A percentile compares a stretch with the other conserved stretches of the same genome.
Conservation (phyloP, 495 filamentous ascomycete genomes). For the Glarea lozoyensis region DNA sequence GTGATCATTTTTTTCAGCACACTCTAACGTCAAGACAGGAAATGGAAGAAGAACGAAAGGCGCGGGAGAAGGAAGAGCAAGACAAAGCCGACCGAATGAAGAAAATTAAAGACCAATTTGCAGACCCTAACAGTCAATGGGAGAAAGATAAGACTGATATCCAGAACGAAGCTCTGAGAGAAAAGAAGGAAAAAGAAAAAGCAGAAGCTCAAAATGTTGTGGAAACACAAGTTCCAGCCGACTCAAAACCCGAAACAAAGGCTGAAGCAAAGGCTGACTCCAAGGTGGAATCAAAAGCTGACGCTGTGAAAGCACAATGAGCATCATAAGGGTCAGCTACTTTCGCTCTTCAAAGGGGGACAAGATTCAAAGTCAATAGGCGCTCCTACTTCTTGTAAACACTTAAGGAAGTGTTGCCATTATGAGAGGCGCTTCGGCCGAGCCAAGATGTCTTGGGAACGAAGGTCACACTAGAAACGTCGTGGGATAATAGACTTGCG, state of each 20-base stretch:
- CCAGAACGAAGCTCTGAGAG: conserved; percentile 49
- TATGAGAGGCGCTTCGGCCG: not conserved
- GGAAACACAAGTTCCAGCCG: conserved; percentile 4
- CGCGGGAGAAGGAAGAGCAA: conserved; percentile 63
- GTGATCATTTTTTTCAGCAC: not conserved
- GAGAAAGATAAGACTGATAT: conserved; percentile 75
- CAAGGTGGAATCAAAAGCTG: conserved; percentile 20
- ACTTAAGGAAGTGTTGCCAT: no score
- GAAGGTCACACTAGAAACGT: conserved; percentile 1
- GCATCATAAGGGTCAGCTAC: not conserved
- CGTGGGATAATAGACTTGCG: conserved; percentile 3
- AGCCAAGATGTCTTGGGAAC: not conserved
- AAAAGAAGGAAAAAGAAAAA: conserved; percentile 16
- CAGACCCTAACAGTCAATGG: conserved; percentile 62
- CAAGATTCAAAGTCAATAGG: not conserved
- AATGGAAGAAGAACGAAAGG: conserved; percentile 74
- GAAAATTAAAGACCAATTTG: conserved; percentile 64
- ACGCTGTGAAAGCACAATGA: conserved; percentile 21
- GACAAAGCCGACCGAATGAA: conserved; percentile 55
- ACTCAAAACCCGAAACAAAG: conserved; percentile 6
- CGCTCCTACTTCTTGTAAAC: not conserved
- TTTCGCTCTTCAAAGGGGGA: not conserved
- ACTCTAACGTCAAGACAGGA: conserved; percentile 40
- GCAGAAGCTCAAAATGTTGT: conserved; percentile 1
- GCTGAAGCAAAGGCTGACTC: conserved; percentile 20